Evolutionary conservation across 192 early-diverging fungal genomes (phyloP).

Genomic region (Umbelopsis ramanniana): DNA sequence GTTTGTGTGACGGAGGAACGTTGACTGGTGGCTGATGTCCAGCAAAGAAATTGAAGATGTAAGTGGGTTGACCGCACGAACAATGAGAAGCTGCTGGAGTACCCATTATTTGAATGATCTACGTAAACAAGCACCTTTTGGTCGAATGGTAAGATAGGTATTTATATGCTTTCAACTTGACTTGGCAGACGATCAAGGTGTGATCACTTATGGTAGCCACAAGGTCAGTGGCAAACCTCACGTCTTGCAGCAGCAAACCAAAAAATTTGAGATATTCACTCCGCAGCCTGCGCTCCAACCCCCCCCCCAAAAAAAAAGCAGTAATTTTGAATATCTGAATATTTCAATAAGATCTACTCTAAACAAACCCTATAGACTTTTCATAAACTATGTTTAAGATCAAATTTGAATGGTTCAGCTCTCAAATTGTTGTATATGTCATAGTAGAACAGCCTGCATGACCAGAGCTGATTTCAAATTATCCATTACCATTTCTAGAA

Average conservation of each 20-base stretch:
- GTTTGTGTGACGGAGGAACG: not conserved
- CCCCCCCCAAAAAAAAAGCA: not conserved
- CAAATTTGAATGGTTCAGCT: too few relatives aligned
- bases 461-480: too few relatives aligned
- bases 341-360: not conserved
- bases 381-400: too few relatives aligned
- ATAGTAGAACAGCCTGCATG: too few relatives aligned
- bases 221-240: not conserved
- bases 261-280: not conserved
- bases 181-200: constrained; percentile 7
- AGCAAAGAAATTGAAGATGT: constrained; percentile 21
- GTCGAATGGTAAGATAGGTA: not conserved
- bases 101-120: constrained; percentile 15
- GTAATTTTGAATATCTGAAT: not conserved
- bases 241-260: not conserved
- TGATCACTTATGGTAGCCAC: constrained; percentile 9
- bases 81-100: constrained; percentile 7
- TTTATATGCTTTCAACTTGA: not conserved
- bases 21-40: constrained; percentile 20
- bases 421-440: too few relatives aligned
- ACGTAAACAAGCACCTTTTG: not conserved
- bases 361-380: too few relatives aligned
- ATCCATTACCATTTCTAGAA: too few relatives aligned
- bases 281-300: not conserved
- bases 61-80: constrained; percentile 15